phyloP scores from a whole-genome alignment of 2,329 filamentous ascomycete genomes.

The Aspergillus jensenii region DNA sequence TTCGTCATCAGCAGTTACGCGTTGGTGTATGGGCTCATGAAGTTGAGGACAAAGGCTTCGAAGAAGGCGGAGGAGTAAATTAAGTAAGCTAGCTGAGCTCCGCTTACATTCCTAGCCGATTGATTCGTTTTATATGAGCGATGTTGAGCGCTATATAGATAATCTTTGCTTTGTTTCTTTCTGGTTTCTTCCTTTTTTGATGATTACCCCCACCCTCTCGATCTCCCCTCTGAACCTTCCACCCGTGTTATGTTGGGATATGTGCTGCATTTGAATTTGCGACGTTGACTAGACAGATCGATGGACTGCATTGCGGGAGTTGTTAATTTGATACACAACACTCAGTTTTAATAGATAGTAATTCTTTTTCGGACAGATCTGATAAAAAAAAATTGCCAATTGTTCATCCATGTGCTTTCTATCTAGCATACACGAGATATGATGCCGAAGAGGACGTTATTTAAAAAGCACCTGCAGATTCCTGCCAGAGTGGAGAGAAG shows the following conservation, averaged over 20 bases:
- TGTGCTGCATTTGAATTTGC: not conserved
- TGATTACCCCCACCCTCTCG: not conserved
- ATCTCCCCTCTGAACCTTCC: not conserved
- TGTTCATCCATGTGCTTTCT: not conserved
- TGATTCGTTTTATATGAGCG: not conserved
- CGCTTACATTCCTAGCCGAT: not conserved
- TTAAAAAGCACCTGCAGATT: not conserved
- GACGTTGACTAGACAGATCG: not conserved
- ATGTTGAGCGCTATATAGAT: not conserved
- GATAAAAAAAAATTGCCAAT: not conserved
- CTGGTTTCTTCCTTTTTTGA: not conserved
- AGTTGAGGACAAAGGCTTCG: conserved; percentile 34
- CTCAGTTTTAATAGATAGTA: not conserved
- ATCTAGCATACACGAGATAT: conserved; percentile 1
- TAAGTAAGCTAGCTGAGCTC: not conserved
- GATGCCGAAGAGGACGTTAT: not conserved
- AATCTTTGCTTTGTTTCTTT: not conserved
- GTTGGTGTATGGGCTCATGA: conserved; percentile 43
- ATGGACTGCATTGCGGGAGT: not conserved
- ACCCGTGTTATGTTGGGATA: not conserved
- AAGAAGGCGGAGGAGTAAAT: conserved; percentile 32
- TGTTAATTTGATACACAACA: not conserved
- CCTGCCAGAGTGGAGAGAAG: too few species aligned
- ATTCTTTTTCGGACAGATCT: not conserved
- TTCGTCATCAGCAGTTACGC: conserved; percentile 57